Evolutionary conservation across 139 green algal genomes (phyloP).

Genomic region (Tetradesmus lagerheimii): DNA sequence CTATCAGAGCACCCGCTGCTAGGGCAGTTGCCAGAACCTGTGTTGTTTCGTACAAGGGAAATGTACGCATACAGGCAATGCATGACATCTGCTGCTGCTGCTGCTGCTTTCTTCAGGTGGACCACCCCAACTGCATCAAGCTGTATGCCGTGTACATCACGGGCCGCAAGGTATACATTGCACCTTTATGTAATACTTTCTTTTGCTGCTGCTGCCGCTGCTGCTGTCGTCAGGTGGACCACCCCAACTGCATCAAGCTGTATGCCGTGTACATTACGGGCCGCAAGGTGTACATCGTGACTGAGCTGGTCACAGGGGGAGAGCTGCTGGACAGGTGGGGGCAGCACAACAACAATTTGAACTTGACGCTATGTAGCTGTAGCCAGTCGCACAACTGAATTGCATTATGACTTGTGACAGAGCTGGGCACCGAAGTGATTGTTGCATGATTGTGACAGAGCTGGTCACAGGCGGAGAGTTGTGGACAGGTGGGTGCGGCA

Average conservation of each 20-base stretch:
- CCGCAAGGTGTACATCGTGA: conserved; percentile 85
- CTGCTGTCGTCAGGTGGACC: conserved; percentile 71
- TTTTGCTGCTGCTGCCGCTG: not conserved
- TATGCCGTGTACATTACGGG: conserved; percentile 82
- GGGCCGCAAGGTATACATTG: conserved; percentile 83
- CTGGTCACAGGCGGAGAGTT: conserved; percentile 84
- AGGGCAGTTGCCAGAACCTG: no score
- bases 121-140: conserved; percentile 85
- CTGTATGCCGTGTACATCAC: conserved; percentile 85
- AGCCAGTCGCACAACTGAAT: no score
- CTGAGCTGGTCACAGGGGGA: conserved; percentile 83
- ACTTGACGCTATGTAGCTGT: no score
- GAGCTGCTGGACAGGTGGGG: conserved; percentile 83
- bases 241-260: conserved; percentile 84
- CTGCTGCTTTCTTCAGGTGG: conserved; percentile 63
- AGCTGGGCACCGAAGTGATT: no score
- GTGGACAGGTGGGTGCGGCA: conserved; percentile 70
- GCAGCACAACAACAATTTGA: not conserved
- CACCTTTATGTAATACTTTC: no score
- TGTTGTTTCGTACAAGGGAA: no score
- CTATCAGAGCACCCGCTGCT: no score
- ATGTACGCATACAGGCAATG: no score
- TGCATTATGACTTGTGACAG: no score
- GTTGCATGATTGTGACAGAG: conserved; percentile 74
- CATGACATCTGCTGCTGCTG: not conserved